Conservation (phyloP, 441 rosid genomes). For the Euphorbia celastroides region DNA sequence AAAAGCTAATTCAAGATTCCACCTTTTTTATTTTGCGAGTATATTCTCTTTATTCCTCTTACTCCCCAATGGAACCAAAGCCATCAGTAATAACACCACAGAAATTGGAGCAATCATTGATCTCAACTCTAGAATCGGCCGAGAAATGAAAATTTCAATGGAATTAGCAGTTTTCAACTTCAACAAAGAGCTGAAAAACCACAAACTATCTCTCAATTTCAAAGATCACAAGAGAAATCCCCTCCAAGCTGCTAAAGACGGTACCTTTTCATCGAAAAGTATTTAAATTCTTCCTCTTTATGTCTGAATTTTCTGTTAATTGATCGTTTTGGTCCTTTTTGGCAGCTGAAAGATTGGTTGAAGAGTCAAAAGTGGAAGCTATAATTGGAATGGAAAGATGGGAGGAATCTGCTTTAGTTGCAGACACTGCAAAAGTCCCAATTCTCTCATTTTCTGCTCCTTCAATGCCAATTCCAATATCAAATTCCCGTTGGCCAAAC, state of each 20-base stretch:
- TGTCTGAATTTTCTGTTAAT: neutral
- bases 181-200: constrained; percentile 20
- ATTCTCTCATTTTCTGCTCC: constrained; percentile 39
- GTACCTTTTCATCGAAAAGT: neutral
- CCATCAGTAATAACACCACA: neutral
- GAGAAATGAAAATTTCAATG: constrained; percentile 33
- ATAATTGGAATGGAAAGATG: constrained; percentile 44
- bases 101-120: constrained; percentile 42
- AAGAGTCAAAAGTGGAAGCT: constrained; percentile 27
- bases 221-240: constrained; percentile 26
- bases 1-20: neutral
- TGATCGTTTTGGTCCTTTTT: neutral
- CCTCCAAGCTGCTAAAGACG: constrained; percentile 16
- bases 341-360: constrained; percentile 35
- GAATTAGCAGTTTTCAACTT: constrained; percentile 32
- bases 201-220: constrained; percentile 29
- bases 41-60: neutral
- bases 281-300: too few relatives aligned
- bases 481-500: constrained; percentile 35
- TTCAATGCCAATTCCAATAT: constrained; percentile 15
- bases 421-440: constrained; percentile 38
- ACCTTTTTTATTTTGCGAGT: neutral
- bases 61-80: constrained; percentile 1
- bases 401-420: constrained; percentile 46
- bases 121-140: constrained; percentile 28